These are phyloP conservation scores for Trypanosoma lewisi DNA, from an alignment of 208 protist genomes.

Conservation along the genomic window DNA sequence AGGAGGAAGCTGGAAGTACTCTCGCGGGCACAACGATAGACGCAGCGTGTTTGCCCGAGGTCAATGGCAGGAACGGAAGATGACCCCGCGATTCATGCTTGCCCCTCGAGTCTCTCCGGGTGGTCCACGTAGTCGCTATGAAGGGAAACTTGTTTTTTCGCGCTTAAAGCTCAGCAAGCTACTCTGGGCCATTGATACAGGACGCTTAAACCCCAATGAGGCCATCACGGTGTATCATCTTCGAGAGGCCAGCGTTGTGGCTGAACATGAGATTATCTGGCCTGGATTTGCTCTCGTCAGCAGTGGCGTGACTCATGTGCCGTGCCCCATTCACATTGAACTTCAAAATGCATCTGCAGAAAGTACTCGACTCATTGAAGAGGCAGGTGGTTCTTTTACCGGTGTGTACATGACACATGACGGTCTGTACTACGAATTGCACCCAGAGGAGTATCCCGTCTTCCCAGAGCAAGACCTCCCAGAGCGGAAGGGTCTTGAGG, in stretches of 20 bases:
- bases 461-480: conserved; percentile 85
- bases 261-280: conserved; percentile 78
- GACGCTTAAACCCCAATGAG: conserved; percentile 87
- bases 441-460: conserved; percentile 82
- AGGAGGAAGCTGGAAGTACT: conserved; percentile 87
- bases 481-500: conserved; percentile 75
- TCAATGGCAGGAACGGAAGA: conserved; percentile 90
- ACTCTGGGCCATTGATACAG: conserved; percentile 86
- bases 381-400: conserved; percentile 85
- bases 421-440: conserved; percentile 86
- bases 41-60: conserved; percentile 73
- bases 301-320: conserved; percentile 57
- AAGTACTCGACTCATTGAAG: conserved; percentile 82
- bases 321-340: conserved; percentile 87
- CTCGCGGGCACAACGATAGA: conserved; percentile 78
- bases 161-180: conserved; percentile 66
- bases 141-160: conserved; percentile 75
- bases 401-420: conserved; percentile 88
- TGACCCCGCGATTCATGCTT: conserved; percentile 90
- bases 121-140: conserved; percentile 83
- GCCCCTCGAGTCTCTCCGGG: conserved; percentile 81
- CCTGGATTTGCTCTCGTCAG: conserved; percentile 82
- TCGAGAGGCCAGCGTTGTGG: conserved; percentile 65
- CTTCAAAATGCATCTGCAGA: conserved; percentile 83
- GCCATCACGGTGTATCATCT: conserved; percentile 87